Percentiles rank a stretch among this genome's conserved stretches.
These are phyloP conservation scores for Marasmius sp. DNA, from an alignment of 1,284 basidiomycete genomes.

Conservation along the genomic window DNA sequence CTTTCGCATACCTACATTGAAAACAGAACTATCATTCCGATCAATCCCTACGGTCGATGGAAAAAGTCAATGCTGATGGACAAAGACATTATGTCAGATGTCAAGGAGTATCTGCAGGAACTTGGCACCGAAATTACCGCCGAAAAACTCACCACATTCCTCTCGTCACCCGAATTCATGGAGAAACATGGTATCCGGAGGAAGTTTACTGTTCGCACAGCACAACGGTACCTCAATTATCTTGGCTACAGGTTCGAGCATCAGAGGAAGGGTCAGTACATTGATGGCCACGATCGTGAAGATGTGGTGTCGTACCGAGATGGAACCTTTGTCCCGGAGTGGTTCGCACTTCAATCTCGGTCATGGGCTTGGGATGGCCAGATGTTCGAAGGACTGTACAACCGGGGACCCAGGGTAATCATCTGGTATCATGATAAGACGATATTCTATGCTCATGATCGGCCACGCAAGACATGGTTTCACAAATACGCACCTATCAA, in stretches of 20 bases:
- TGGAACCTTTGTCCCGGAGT: neutral
- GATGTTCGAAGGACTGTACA: no score
- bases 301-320: slow-evolving; percentile 3
- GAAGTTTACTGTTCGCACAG: slow-evolving; percentile 22
- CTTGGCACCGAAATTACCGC: slow-evolving; percentile 28
- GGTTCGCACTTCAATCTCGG: no score
- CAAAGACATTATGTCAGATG: slow-evolving; percentile 25
- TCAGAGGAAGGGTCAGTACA: slow-evolving; percentile 6
- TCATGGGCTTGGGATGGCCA: no score
- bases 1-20: slow-evolving; percentile 21
- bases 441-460: slow-evolving; percentile 16
- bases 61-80: slow-evolving; percentile 26
- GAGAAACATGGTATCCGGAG: slow-evolving; percentile 23
- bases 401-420: slow-evolving; percentile 3
- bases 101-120: slow-evolving; percentile 28
- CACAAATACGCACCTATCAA: slow-evolving; percentile 14
- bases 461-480: slow-evolving; percentile 3
- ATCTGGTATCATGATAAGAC: slow-evolving; percentile 16
- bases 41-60: slow-evolving; percentile 32
- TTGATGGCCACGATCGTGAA: slow-evolving; percentile 5
- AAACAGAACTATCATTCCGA: slow-evolving; percentile 22
- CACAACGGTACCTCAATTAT: slow-evolving; percentile 21
- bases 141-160: slow-evolving; percentile 23
- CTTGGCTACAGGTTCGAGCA: slow-evolving; percentile 22
- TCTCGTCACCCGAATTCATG: slow-evolving; percentile 19